phyloP scores from a whole-genome alignment of 2,329 filamentous ascomycete genomes.

The Pseudogymnoascus sp. region DNA sequence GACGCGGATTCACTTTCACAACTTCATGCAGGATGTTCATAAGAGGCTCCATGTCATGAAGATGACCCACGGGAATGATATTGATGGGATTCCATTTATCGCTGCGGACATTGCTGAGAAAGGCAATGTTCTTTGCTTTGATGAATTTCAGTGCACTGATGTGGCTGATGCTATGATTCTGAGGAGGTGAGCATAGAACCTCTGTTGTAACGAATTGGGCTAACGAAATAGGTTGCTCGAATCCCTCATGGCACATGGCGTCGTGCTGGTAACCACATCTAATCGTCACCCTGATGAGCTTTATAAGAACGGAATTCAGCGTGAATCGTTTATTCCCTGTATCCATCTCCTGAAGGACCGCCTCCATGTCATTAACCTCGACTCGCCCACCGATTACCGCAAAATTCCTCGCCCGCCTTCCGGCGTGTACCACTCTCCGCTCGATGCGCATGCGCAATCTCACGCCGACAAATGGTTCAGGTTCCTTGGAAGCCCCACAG shows the following conservation, averaged over 20 bases:
- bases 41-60: conserved; percentile 85
- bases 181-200: conserved; percentile 49
- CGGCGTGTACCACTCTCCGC: conserved; percentile 86
- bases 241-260: conserved; percentile 90
- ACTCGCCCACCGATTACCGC: conserved; percentile 93
- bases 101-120: conserved; percentile 88
- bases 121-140: conserved; percentile 86
- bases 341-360: conserved; percentile 84
- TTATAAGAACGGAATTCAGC: conserved; percentile 97
- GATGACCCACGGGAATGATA: conserved; percentile 78
- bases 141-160: conserved; percentile 98
- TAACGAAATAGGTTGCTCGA: conserved; percentile 61
- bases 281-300: conserved; percentile 95
- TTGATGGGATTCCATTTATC: conserved; percentile 86
- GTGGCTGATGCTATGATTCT: conserved; percentile 98
- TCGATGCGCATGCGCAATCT: conserved; percentile 67
- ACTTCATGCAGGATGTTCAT: conserved; percentile 99
- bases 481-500: conserved; percentile 80
- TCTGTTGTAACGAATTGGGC: conserved; percentile 3
- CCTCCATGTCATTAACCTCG: conserved; percentile 85
- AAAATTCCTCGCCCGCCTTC: conserved; percentile 91
- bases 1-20: conserved; percentile 95
- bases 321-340: conserved; percentile 89
- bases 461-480: conserved; percentile 95
- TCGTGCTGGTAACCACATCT: conserved; percentile 90